These are phyloP conservation scores for Maudiozyma saulgeensis DNA, from an alignment of 805 yeast genomes.

Conservation along the genomic window DNA sequence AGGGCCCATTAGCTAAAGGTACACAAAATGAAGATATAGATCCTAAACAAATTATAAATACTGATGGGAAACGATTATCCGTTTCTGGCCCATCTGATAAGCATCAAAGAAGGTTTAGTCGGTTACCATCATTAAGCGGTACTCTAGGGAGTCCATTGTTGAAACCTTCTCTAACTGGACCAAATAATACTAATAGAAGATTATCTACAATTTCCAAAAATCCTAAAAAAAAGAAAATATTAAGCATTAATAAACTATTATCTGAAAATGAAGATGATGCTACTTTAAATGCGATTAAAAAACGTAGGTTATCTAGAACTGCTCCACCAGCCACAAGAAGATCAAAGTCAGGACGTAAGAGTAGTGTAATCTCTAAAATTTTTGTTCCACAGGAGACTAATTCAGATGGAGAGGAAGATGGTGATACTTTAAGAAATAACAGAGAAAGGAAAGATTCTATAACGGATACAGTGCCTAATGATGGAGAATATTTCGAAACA, in stretches of 20 bases:
- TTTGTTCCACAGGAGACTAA: conserved; percentile 10
- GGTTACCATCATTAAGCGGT: conserved; percentile 34
- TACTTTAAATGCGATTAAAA: conserved; percentile 21
- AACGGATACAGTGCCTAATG: conserved; percentile 11
- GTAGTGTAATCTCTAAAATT: conserved; percentile 27
- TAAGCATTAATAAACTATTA: conserved; percentile 3
- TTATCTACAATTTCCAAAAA: conserved; percentile 17
- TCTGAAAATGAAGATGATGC: conserved; percentile 24
- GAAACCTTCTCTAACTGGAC: conserved; percentile 10
- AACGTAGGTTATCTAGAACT: conserved; percentile 22
- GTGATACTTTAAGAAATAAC: conserved; percentile 5
- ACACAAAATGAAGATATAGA: background rate
- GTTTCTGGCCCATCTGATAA: background rate
- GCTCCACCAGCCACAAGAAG: conserved; percentile 17
- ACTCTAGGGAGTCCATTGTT: conserved; percentile 28
- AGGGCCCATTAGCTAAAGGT: background rate
- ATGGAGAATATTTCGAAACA: conserved; percentile 21
- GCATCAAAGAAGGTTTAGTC: conserved; percentile 21
- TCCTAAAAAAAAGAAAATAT: conserved; percentile 14
- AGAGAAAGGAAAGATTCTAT: conserved; percentile 7
- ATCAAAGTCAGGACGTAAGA: conserved; percentile 25
- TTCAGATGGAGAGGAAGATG: background rate
- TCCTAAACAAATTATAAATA: conserved; percentile 5
- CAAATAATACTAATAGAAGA: conserved; percentile 7
- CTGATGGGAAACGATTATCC: conserved; percentile 7